phyloP scores from a whole-genome alignment of 371 early-diverging fungal species.

The Mucor plumbeus region DNA sequence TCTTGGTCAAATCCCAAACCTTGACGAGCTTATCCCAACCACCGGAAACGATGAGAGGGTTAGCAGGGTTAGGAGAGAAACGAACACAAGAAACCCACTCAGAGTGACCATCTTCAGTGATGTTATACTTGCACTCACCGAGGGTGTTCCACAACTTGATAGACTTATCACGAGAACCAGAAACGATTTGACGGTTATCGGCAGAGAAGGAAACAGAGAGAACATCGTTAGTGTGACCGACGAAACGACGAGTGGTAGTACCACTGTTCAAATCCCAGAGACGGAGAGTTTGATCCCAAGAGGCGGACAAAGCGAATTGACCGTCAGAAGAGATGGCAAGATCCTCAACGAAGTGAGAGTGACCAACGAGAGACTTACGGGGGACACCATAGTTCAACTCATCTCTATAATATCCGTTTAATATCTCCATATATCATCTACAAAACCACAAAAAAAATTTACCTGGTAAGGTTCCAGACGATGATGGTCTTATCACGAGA shows the following conservation, averaged over 20 bases:
- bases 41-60: slow-evolving; percentile 96
- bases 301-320: slow-evolving; percentile 96
- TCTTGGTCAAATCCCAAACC: slow-evolving; percentile 99
- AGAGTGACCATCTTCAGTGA: slow-evolving; percentile 92
- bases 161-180: slow-evolving; percentile 96
- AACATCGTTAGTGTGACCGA: slow-evolving; percentile 97
- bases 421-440: neutral
- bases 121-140: slow-evolving; percentile 98
- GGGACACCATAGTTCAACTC: slow-evolving; percentile 92
- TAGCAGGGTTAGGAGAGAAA: slow-evolving; percentile 98
- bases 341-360: slow-evolving; percentile 98
- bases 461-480: slow-evolving; percentile 92
- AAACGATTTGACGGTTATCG: slow-evolving; percentile 98
- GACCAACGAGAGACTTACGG: slow-evolving; percentile 88
- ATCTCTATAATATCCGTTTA: slow-evolving; percentile 56
- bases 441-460: neutral
- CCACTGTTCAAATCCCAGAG: slow-evolving; percentile 97
- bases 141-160: slow-evolving; percentile 99
- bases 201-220: slow-evolving; percentile 98
- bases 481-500: slow-evolving; percentile 97
- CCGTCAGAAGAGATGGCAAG: slow-evolving; percentile 97
- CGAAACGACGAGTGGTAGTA: slow-evolving; percentile 92
- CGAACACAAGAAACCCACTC: slow-evolving; percentile 99
- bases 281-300: slow-evolving; percentile 99
- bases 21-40: slow-evolving; percentile 99